These are phyloP conservation scores for Camellia granthamiana DNA, from an alignment of 148 eudicot species.

Conservation along the genomic window DNA sequence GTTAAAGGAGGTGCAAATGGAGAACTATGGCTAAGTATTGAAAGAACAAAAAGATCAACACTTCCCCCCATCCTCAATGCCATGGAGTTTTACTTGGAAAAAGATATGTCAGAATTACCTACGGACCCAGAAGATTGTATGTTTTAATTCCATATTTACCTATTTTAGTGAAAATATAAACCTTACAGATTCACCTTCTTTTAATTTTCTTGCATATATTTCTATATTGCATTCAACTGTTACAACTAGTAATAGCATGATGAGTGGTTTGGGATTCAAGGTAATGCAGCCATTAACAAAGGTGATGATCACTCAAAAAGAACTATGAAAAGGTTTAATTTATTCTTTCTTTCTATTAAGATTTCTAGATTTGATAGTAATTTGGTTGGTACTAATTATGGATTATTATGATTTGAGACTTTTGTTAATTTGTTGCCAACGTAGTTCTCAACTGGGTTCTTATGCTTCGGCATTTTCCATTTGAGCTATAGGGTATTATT, in stretches of 20 bases:
- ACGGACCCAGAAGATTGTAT: constrained; percentile 14
- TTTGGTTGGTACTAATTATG: not conserved
- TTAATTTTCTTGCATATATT: too few species aligned
- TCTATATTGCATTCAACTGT: not conserved
- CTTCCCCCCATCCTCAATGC: constrained; percentile 39
- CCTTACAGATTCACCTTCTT: too few species aligned
- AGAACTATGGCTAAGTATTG: not conserved
- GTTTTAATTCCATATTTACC: not conserved
- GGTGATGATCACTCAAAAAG: not conserved
- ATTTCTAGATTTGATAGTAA: not conserved
- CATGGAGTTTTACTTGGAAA: constrained; percentile 20
- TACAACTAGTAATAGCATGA: too few species aligned
- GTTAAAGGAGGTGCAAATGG: not conserved
- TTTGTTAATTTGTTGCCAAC: not conserved
- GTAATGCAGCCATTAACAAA: not conserved
- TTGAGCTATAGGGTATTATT: not conserved
- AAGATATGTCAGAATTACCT: constrained; percentile 13
- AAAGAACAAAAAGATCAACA: constrained; percentile 16
- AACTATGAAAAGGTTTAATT: not conserved
- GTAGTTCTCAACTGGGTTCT: not conserved
- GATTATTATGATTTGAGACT: not conserved
- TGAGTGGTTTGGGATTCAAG: not conserved
- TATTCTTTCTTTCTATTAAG: not conserved
- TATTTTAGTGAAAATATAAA: not conserved
- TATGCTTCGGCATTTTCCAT: not conserved